Conservation (phyloP, 352 stramenopile genomes). For the Phytophthora kernoviae region DNA sequence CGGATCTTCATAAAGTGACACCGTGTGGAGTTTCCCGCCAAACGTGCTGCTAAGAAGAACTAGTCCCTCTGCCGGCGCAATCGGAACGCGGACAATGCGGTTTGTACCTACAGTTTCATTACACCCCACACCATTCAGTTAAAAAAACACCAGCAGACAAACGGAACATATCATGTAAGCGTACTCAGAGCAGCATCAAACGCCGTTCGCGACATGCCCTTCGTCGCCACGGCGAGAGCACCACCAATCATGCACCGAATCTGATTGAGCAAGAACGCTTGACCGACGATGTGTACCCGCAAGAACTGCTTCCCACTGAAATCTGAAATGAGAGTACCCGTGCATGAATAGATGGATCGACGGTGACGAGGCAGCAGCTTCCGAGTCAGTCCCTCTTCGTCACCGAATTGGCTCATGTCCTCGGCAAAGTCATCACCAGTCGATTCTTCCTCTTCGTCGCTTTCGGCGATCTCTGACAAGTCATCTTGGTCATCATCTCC, state of each 20-base stretch:
- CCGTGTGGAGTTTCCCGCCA: constrained; percentile 76
- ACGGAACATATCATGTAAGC: constrained; percentile 13
- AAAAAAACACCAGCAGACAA: constrained; percentile 3
- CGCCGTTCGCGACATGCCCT: constrained; percentile 61
- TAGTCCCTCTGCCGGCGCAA: constrained; percentile 88
- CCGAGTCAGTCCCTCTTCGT: constrained; percentile 42
- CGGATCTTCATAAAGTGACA: constrained; percentile 72
- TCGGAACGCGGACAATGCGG: constrained; percentile 83
- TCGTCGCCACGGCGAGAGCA: constrained; percentile 81
- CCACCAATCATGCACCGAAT: constrained; percentile 92
- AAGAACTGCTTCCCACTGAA: constrained; percentile 70
- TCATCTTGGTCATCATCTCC: constrained; percentile 15
- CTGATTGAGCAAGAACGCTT: constrained; percentile 90
- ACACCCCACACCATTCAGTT: constrained; percentile 16
- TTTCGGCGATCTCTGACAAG: constrained; percentile 2
- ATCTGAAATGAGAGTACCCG: constrained; percentile 58
- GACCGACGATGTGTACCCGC: constrained; percentile 77
- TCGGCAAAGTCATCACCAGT: constrained; percentile 23
- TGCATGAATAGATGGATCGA: constrained; percentile 82
- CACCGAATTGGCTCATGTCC: constrained; percentile 45
- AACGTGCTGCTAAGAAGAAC: constrained; percentile 86
- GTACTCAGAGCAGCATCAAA: constrained; percentile 78
- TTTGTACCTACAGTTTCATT: constrained; percentile 53
- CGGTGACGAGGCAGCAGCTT: constrained; percentile 72
- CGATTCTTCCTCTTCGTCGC: constrained; percentile 21